A percentile compares a stretch with the other conserved stretches of the same genome.
phyloP scores from a whole-genome alignment of 2,329 filamentous ascomycete species.

The Fusarium miscanthi region DNA sequence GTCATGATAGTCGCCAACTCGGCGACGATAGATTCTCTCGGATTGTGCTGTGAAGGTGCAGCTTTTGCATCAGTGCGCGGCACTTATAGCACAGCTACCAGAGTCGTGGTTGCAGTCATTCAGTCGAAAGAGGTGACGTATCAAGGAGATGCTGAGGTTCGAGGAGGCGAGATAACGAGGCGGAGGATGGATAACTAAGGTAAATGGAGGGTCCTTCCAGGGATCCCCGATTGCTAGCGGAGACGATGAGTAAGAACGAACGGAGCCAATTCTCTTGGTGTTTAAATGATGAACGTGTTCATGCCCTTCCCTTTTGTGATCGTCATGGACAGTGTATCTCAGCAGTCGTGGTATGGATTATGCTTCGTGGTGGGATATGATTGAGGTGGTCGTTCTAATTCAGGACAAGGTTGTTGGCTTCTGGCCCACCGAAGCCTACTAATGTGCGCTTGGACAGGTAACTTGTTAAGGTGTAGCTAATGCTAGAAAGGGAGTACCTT shows the following conservation, averaged over 20 bases:
- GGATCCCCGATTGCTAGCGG: constrained; percentile 26
- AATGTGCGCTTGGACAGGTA: not conserved
- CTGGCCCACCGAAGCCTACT: constrained; percentile 15
- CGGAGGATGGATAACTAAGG: constrained; percentile 16
- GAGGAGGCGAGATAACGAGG: constrained; percentile 32
- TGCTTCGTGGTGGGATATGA: constrained; percentile 25
- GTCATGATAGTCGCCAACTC: constrained; percentile 53
- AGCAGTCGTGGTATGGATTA: constrained; percentile 16
- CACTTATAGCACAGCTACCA: constrained; percentile 32
- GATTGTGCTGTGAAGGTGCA: constrained; percentile 35
- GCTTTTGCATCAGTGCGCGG: constrained; percentile 51
- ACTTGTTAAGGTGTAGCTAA: constrained; percentile 6
- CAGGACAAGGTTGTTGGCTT: constrained; percentile 30
- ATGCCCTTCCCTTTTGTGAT: not conserved
- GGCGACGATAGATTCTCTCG: constrained; percentile 49
- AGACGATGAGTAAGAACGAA: constrained; percentile 32
- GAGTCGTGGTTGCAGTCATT: constrained; percentile 34
- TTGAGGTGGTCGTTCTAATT: constrained; percentile 31
- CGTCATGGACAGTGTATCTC: not conserved
- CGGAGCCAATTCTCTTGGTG: constrained; percentile 13
- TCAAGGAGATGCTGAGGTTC: constrained; percentile 32
- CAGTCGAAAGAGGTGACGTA: constrained; percentile 23
- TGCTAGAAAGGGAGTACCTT: constrained; percentile 7
- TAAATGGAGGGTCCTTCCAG: constrained; percentile 18
- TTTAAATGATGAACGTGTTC: not conserved